Base-by-base conservation (phyloP, 257 asterid species). In the Forsythia suspensa region DNA sequence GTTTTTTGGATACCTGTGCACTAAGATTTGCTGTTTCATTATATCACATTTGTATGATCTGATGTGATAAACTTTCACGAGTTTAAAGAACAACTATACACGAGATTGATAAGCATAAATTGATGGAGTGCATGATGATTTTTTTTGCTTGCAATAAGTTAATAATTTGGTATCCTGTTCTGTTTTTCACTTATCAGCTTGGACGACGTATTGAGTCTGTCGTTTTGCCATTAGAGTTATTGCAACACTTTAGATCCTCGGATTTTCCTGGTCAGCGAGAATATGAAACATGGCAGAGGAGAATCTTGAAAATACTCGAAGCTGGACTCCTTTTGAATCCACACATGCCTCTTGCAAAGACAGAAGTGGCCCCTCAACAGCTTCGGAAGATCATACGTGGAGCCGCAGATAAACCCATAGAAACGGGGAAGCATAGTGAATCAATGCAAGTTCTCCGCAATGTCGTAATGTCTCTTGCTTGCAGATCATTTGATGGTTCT, bases 271-370 rank as follows among this genome's bases (percentile, higher is more conserved):
- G 80, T 79, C 93, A 81, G 61, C 78, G 63, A 61, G 97, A 93
- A 78, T 93, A 89, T 67, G 87, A 85, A 61, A 82, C 89, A 71
- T 95, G 97, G 94, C 94, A 90, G 87, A 90, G 79, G 81, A 93
- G 95, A 77, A 85, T 71, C 86, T 82, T 95, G 79, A 93, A 89
- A 87, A 71, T 93, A 73, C 94, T 95, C 6, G 95, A 95, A 82
- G 94, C 90, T 46, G 99, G 99, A 20, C 85, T 95, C 36, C 90
- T 95, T 20, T 71, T 91, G 80, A 94, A 90, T 85, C 97, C 99
- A 13, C 85, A 78, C 75, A 43, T 93, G 72, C 94, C 96, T 39
- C 87, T 80, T 72, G 92, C 85, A 74, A 89, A 87, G 77, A 76
- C 93, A 39, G 88, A 84, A 70, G 66, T 83, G 20, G 76, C 88